Evolutionary conservation across 83 land plant species (phyloP).

Genomic region (Picea abies): DNA sequence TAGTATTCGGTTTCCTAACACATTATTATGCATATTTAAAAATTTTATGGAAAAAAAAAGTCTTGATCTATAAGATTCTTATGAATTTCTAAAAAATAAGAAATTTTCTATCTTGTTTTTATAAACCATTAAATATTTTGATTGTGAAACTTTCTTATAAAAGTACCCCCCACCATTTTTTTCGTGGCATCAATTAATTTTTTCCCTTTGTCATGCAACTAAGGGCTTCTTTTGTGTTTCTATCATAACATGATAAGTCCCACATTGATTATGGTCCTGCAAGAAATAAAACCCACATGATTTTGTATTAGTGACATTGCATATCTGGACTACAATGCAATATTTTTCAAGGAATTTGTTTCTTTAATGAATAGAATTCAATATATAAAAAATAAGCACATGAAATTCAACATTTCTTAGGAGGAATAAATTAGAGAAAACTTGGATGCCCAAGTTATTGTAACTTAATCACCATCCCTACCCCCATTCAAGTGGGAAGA

Average conservation of each 20-base stretch:
- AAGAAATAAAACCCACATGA: not conserved
- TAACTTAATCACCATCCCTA: too few relatives aligned
- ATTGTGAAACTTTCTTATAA: not conserved
- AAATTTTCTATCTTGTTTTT: not conserved
- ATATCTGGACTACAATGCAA: not conserved
- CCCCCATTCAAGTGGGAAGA: too few relatives aligned
- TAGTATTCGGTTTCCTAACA: too few relatives aligned
- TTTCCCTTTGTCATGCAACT: constrained; percentile 29
- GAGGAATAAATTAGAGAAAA: too few relatives aligned
- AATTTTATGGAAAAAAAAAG: not conserved
- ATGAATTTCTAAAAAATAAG: not conserved
- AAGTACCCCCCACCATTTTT: constrained; percentile 22
- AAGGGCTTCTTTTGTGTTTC: constrained; percentile 20
- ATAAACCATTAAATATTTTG: not conserved
- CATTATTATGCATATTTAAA: not conserved
- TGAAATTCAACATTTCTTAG: too few relatives aligned
- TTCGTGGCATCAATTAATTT: constrained; percentile 37
- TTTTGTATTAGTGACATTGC: not conserved
- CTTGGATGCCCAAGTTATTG: too few relatives aligned
- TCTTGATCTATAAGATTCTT: not conserved
- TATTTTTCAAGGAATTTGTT: not conserved
- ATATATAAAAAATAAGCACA: too few relatives aligned
- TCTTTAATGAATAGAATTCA: too few relatives aligned
- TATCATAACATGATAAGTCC: constrained; percentile 38
- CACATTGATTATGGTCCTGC: constrained; percentile 43